Conservation (phyloP, 148 eudicot genomes). For the Agrostemma githago region DNA sequence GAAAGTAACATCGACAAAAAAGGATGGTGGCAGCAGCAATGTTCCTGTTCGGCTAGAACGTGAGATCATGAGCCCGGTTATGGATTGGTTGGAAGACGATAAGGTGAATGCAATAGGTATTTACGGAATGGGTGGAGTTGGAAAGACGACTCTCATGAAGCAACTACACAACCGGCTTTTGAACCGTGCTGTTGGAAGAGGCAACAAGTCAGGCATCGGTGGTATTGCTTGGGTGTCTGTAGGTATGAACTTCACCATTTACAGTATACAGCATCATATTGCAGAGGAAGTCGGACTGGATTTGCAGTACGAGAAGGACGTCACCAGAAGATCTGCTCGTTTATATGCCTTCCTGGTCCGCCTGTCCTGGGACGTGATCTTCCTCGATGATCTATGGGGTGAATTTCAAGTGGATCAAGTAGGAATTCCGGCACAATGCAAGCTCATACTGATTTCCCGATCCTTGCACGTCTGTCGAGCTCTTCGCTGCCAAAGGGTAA, state of each 20-base stretch:
- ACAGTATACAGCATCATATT: conserved; percentile 14
- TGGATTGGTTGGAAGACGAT: conserved; percentile 9
- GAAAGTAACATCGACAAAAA: neutral
- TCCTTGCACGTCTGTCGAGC: conserved; percentile 15
- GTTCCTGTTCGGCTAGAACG: neutral
- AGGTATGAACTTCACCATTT: conserved; percentile 8
- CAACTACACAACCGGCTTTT: neutral
- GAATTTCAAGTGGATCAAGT: conserved; percentile 17
- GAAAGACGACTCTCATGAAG: conserved; percentile 19
- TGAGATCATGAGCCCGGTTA: neutral
- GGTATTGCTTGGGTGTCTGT: conserved; percentile 19
- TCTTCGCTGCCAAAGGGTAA: conserved; percentile 16
- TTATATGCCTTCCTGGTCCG: conserved; percentile 11
- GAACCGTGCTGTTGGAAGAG: neutral
- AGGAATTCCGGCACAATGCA: conserved; percentile 22
- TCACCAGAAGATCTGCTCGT: conserved; percentile 16
- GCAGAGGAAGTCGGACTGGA: conserved; percentile 10
- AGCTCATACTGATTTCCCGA: conserved; percentile 15
- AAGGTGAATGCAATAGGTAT: conserved; percentile 6
- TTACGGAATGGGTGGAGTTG: conserved; percentile 21
- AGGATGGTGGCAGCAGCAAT: neutral
- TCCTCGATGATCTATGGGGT: conserved; percentile 24
- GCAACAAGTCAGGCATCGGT: neutral
- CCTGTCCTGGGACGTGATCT: neutral
- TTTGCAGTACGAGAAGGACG: conserved; percentile 17